A percentile compares a stretch with the other conserved stretches of the same genome.
Evolutionary conservation across 2,329 filamentous ascomycete species (phyloP).

Genomic region (Ophidiomyces ophidiicola): DNA sequence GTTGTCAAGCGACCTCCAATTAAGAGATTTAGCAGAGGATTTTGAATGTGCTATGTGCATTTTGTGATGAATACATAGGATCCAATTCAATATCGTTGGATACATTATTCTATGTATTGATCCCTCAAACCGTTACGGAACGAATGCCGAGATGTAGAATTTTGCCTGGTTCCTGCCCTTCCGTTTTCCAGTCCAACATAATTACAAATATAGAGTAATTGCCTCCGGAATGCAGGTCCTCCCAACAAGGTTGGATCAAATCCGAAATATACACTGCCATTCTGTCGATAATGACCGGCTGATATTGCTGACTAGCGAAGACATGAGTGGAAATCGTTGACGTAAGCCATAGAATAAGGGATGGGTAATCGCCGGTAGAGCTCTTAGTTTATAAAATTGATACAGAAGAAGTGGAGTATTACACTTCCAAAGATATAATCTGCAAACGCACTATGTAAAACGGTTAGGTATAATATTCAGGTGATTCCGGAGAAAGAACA

Average conservation of each 20-base stretch:
- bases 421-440: conserved; percentile 92
- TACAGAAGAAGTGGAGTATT: conserved; percentile 95
- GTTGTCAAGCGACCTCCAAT: conserved; percentile 31
- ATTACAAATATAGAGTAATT: no score
- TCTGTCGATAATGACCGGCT: no score
- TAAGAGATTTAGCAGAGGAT: conserved; percentile 25
- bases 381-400: conserved; percentile 95
- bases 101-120: no score
- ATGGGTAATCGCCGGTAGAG: background rate
- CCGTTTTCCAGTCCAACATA: no score
- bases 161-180: no score
- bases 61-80: background rate
- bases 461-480: conserved; percentile 9
- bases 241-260: no score
- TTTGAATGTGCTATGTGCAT: conserved; percentile 5
- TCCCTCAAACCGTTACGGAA: no score
- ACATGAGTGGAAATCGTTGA: background rate
- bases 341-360: conserved; percentile 10
- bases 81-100: background rate
- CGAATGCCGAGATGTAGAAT: no score
- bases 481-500: background rate
- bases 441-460: conserved; percentile 64
- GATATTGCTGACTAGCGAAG: background rate
- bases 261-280: no score
- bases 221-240: no score